Evolutionary conservation across 768 basidiomycete species (phyloP).

Genomic region (Sporobolomyces phaffii): DNA sequence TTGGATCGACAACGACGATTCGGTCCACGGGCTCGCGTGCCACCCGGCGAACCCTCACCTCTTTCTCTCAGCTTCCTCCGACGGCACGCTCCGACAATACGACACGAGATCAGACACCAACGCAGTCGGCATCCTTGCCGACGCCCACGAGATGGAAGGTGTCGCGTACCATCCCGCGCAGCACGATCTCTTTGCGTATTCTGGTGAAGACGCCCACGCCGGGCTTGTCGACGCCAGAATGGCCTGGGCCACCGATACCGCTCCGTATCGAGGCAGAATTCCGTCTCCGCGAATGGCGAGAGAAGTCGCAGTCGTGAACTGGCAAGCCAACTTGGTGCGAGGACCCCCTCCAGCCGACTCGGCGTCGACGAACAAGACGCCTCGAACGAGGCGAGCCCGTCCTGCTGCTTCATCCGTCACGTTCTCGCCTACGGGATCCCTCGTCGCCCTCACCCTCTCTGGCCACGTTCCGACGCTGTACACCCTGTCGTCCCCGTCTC

Average conservation of each 20-base stretch:
- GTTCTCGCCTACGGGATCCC: conserved; percentile 48
- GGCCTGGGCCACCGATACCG: conserved; percentile 22
- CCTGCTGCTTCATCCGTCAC: conserved; percentile 44
- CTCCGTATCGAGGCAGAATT: background rate
- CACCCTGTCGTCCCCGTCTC: conserved; percentile 54
- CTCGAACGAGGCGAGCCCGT: background rate
- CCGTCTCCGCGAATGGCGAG: background rate
- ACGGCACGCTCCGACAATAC: conserved; percentile 18
- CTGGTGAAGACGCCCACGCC: conserved; percentile 2
- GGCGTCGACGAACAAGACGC: background rate
- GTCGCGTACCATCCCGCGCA: conserved; percentile 18
- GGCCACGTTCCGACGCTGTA: conserved; percentile 60
- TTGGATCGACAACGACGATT: conserved; percentile 28
- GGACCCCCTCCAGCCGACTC: background rate
- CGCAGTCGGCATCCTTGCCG: conserved; percentile 2
- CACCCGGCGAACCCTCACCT: conserved; percentile 25
- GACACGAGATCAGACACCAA: conserved; percentile 12
- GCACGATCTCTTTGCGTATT: conserved; percentile 22
- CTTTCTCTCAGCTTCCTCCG: conserved; percentile 27
- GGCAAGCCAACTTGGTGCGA: background rate
- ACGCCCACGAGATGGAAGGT: conserved; percentile 11
- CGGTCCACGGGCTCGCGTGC: conserved; percentile 7
- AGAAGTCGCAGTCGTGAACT: background rate
- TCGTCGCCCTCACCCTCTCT: conserved; percentile 51
- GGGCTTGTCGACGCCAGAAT: conserved; percentile 27